A percentile compares a stretch with the other conserved stretches of the same genome.
These are phyloP conservation scores for Boletus sensibilis DNA, from an alignment of 768 basidiomycete genomes.

Conservation along the genomic window DNA sequence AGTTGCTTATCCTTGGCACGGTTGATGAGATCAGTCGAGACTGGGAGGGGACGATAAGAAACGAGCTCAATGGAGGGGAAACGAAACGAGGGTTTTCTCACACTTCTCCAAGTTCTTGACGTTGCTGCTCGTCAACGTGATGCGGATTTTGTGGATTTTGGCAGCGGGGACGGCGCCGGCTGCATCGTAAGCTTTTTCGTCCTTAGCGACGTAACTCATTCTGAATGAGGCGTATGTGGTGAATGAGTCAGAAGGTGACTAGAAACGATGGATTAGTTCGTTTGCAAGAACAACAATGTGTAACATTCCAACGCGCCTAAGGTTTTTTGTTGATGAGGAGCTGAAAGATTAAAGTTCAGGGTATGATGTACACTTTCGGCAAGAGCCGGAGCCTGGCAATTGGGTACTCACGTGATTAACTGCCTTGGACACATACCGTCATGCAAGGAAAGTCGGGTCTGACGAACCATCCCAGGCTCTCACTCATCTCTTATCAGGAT, in stretches of 20 bases:
- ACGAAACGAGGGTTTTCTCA: constrained; percentile 35
- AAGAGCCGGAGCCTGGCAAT: constrained; percentile 19
- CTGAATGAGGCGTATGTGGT: constrained; percentile 30
- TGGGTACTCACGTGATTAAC: background rate
- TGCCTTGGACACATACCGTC: constrained; percentile 7
- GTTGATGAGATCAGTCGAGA: constrained; percentile 95
- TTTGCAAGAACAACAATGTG: background rate
- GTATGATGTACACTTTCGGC: constrained; percentile 4
- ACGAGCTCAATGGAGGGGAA: background rate
- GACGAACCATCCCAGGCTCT: background rate
- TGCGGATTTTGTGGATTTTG: constrained; percentile 98
- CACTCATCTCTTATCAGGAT: constrained; percentile 41
- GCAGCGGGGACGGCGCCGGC: constrained; percentile 83
- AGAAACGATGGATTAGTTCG: background rate
- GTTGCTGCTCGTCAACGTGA: constrained; percentile 97
- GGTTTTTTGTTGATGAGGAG: constrained; percentile 26
- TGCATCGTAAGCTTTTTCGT: constrained; percentile 96
- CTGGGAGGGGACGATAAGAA: constrained; percentile 39
- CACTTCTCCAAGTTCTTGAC: constrained; percentile 99
- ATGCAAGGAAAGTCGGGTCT: constrained; percentile 43
- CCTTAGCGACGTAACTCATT: constrained; percentile 99
- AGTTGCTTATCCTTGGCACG: constrained; percentile 99
- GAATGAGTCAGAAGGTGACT: constrained; percentile 86
- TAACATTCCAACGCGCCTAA: constrained; percentile 27
- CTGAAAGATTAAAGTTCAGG: constrained; percentile 36